Percentiles rank a stretch among this genome's conserved stretches.
These are phyloP conservation scores for Hymenoscyphus salicellus DNA, from an alignment of 2,329 filamentous ascomycete genomes.

Conservation along the genomic window DNA sequence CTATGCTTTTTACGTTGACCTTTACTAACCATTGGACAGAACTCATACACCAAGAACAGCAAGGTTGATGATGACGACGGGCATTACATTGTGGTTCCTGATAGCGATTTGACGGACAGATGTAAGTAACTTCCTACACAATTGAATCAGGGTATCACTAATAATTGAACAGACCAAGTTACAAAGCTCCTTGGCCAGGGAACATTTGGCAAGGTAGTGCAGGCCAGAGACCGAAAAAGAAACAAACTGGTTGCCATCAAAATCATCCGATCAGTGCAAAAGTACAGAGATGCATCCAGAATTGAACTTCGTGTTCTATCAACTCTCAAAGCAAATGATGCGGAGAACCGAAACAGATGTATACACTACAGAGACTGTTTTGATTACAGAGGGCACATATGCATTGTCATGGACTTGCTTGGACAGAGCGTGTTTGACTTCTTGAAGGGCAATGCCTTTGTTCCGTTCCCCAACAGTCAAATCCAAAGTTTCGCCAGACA, in stretches of 20 bases:
- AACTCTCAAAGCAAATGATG: slow-evolving; percentile 87
- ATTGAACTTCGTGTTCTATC: slow-evolving; percentile 93
- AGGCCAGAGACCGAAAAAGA: slow-evolving; percentile 77
- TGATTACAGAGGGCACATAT: slow-evolving; percentile 95
- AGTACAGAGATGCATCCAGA: slow-evolving; percentile 92
- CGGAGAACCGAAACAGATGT: slow-evolving; percentile 88
- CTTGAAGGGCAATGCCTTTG: slow-evolving; percentile 89
- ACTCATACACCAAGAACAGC: slow-evolving; percentile 52
- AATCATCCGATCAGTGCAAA: slow-evolving; percentile 96
- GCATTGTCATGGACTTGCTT: slow-evolving; percentile 72
- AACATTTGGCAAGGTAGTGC: slow-evolving; percentile 96
- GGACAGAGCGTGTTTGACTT: slow-evolving; percentile 99
- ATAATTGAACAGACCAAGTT: slow-evolving; percentile 68
- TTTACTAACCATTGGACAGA: slow-evolving; percentile 30
- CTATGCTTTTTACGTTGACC: background rate
- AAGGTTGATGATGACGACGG: slow-evolving; percentile 96
- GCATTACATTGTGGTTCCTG: slow-evolving; percentile 90
- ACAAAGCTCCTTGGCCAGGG: slow-evolving; percentile 88
- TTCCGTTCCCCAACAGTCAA: slow-evolving; percentile 96
- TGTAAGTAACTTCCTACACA: slow-evolving; percentile 58
- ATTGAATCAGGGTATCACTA: slow-evolving; percentile 17
- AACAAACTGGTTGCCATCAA: slow-evolving; percentile 85
- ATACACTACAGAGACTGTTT: slow-evolving; percentile 97
- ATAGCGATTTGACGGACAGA: slow-evolving; percentile 80
- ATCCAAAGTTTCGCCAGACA: slow-evolving; percentile 97